Percentiles rank a stretch among this genome's conserved stretches.
These are phyloP conservation scores for Haematococcus sp. DNA, from an alignment of 139 green algal genomes.

Conservation along the genomic window DNA sequence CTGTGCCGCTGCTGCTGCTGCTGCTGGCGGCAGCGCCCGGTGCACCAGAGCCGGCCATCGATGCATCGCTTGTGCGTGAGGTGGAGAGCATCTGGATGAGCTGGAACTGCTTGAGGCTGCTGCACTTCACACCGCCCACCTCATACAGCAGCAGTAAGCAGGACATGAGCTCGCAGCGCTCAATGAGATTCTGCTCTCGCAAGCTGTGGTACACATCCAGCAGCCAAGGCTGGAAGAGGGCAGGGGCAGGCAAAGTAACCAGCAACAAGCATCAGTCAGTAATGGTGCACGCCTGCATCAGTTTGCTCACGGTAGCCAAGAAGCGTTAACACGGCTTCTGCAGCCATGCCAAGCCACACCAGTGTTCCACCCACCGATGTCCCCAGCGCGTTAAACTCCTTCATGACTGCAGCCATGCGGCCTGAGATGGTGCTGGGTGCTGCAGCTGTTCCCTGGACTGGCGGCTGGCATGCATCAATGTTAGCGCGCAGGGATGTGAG, in stretches of 20 bases:
- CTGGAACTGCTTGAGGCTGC: background rate
- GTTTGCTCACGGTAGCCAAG: no score
- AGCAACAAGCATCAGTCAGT: background rate
- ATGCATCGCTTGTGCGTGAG: conserved; percentile 1
- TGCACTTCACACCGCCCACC: conserved; percentile 12
- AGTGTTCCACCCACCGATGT: no score
- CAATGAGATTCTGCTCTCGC: conserved; percentile 28
- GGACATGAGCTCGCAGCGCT: conserved; percentile 59
- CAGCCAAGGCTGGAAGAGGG: conserved; percentile 19
- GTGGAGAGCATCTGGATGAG: background rate
- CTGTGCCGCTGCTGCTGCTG: background rate
- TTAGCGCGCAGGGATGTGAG: conserved; percentile 10
- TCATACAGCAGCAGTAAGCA: conserved; percentile 61
- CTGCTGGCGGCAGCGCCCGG: background rate
- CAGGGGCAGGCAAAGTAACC: no score
- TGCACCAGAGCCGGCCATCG: background rate
- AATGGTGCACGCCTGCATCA: no score
- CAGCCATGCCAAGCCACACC: no score
- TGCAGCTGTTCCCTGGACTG: background rate
- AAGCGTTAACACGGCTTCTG: no score
- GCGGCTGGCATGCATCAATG: conserved; percentile 8
- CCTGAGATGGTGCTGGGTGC: background rate
- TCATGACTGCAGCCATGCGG: conserved; percentile 22
- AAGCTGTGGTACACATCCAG: conserved; percentile 13
- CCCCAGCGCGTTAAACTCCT: conserved; percentile 7